phyloP scores from a whole-genome alignment of 164 flowering plant species.

The Annona squamosa region DNA sequence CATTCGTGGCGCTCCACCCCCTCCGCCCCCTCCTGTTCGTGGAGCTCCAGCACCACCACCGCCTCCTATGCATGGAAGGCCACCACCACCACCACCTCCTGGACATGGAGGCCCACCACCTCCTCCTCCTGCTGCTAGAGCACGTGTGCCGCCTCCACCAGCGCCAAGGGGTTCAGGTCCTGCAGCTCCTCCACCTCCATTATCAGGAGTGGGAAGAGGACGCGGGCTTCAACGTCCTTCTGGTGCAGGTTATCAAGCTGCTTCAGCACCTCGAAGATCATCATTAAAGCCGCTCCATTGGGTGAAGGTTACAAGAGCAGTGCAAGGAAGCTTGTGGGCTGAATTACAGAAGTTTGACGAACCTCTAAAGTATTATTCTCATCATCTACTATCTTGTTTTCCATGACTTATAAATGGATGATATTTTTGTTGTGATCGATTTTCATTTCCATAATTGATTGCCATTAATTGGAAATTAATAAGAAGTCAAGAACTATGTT shows the following conservation, averaged over 20 bases:
- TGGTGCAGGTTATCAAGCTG: conserved; percentile 16
- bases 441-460: too few relatives aligned
- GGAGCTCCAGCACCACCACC: conserved; percentile 31
- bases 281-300: conserved; percentile 89
- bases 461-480: too few relatives aligned
- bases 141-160: conserved; percentile 37
- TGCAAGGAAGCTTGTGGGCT: conserved; percentile 97
- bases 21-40: conserved; percentile 21
- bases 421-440: neutral
- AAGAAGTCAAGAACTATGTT: neutral
- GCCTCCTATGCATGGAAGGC: conserved; percentile 22
- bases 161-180: conserved; percentile 53
- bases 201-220: conserved; percentile 46
- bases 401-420: neutral
- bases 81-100: conserved; percentile 41
- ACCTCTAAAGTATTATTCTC: conserved; percentile 48
- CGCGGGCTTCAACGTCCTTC: conserved; percentile 52
- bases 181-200: conserved; percentile 60
- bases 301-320: conserved; percentile 88
- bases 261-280: conserved; percentile 51
- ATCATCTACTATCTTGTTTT: conserved; percentile 1
- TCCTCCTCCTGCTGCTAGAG: conserved; percentile 33
- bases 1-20: conserved; percentile 13
- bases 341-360: conserved; percentile 77
- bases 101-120: conserved; percentile 25